Evolutionary conservation across 495 filamentous ascomycete genomes (phyloP), one percentile per base, ranked within the genome.

Genomic region (Aspergillus homomorphus): DNA sequence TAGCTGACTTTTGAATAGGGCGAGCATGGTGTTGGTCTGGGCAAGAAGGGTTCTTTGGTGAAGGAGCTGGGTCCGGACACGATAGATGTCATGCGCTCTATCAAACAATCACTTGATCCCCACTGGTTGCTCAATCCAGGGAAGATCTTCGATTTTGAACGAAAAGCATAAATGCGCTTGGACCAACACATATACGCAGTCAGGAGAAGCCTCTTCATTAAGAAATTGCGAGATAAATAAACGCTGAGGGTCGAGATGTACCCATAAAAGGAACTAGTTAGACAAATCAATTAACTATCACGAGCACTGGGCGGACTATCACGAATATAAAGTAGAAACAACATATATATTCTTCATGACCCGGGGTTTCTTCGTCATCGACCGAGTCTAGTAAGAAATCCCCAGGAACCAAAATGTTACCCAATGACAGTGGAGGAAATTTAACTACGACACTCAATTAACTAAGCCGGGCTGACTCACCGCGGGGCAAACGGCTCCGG

Each of bases 61-160:
- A 85, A 88, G 69, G 92, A 97, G 68, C 82, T 97, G n/a, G 91
- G 92, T 0, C 71, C 78, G 10, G 88, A 87, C 38, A 95, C 91
- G 0, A 80, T 97, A 49, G 85, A 80, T 20, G 85, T 94, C 20
- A 97, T 97, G 92, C 87, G 85, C 66, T 83, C 80, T 58, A 86
- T 97, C 70, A 96, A 96, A 75, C 67, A 73, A 1, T 84, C 89
- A n/a, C 74, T 97, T 51, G 92, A 97, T 77, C 92, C 92, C 1
- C 68, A 87, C 45, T 95, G 92, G 90, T 84, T 96, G 45, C 81
- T 96, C 84, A 96, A 96, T 61, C 91, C 91, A 2, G 91, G 90
- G 4, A 95, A 96, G 74, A 92, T 96, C 44, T 89, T 94, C 65
- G 90, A 94, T 38, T 50, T 51, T 33, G 56, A 74, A 51, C 33